Evolutionary conservation across 768 basidiomycete genomes (phyloP), one percentile per base, ranked within the genome.

Genomic region (Lactarius evosmus): DNA sequence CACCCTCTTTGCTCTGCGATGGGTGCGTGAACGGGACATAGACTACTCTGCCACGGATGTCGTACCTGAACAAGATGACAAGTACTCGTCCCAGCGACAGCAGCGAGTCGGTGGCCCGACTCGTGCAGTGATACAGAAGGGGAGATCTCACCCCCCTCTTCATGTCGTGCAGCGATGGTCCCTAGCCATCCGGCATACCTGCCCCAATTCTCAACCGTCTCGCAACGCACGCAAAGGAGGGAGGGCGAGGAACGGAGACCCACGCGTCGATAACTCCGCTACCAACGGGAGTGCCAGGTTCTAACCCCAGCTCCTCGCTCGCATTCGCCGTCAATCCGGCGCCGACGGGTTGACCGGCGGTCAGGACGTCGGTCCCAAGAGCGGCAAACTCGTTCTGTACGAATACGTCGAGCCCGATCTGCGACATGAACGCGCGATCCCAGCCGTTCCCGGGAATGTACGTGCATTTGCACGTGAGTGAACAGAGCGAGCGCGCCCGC

Each of bases 101-200:
- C 93, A 4, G 95, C 96, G 22, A 99, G 79, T 44, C 96, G 81
- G 70, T 91, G 86, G 16, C 81, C 78, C 7, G 92, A 92, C 67
- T 96, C 91, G 7, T 86, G 82, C 8, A 97, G 77, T 17, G 93
- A 91, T 25, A 80, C 70, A 12, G 74, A 72, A 22, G 76, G 77
- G 0, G 82, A 83, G n/a, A 84, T 65, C 63, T 78, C 75, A 6
- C 81, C 84, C 36, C 83, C 78, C 52, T 75, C 73, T 27, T 74
- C 78, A 65, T 85, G 86, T 44, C 87, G 78, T 19, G 94, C 94
- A 7, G 91, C 96, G 50, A 97, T 85, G 0, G 96, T 98, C 14
- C 97, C 97, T 68, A 98, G 78, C 97, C 96, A 98, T 25, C 97
- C 97, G 2, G 97, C 94, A 75, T 98, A 89, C 4, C 89, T 89